Evolutionary conservation across 2,329 filamentous ascomycete species (phyloP), one percentile per base, ranked within the genome.

Genomic region (Sarocladium brachiariae): DNA sequence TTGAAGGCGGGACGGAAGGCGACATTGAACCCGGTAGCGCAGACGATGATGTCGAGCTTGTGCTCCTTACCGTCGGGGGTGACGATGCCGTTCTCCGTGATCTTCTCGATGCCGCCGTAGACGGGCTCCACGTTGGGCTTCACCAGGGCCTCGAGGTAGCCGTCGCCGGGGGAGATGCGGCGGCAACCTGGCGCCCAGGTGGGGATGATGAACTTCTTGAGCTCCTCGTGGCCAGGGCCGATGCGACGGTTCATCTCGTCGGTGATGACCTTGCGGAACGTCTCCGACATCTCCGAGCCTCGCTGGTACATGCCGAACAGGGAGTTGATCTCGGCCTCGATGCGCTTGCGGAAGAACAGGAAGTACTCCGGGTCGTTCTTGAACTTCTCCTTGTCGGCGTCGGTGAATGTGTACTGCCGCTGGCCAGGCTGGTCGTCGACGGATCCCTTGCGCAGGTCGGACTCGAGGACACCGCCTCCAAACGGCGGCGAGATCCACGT

Each of bases 61-160:
- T 66, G 60, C 46, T 57, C 52, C 43, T 53, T 53, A 21, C 64
- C 65, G 49, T 66, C 58, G 8, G 58, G 60, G 7, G 54, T 53
- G 3, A 63, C 53, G 30, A 61, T 54, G 3, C 70, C 69, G 5
- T 61, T 58, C 1, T 57, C 54, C 0, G 62, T 63, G 39, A 76
- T 57, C 37, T 60, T 57, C 14, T 57, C 52, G 54, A 76, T 71
- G 2, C 57, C 60, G 25, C 67, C 65, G 21, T 64, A 65, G 25
- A 74, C 64, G 6, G 67, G 65, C n/a, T 64, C 58, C 4, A 77
- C 71, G 43, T 79, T 77, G 10, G 65, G 61, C 49, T 69, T 55
- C 2, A 62, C 62, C 34, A 76, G 60, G 9, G 67, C 65, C 51
- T 72, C 69, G 33, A 72, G 60, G 57, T 70, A 72, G 5, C 70